A percentile compares a stretch with the other conserved stretches of the same genome.
Evolutionary conservation across 371 early-diverging fungal species (phyloP).

Genomic region (Syncephalastrum contaminatum): DNA sequence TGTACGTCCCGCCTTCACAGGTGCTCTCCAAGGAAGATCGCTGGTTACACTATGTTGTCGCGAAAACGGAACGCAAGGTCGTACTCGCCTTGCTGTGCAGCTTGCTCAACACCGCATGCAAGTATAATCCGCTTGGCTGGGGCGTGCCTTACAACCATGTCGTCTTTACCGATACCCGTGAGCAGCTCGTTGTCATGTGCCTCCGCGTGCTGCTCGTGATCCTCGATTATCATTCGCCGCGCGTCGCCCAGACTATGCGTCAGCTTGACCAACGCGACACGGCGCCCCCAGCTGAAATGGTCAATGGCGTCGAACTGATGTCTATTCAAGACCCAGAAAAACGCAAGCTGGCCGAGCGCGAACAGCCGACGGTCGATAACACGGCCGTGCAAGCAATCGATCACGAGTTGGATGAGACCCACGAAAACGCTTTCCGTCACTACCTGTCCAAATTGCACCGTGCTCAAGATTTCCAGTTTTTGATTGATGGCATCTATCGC

Average conservation of each 20-base stretch:
- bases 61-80: conserved; percentile 71
- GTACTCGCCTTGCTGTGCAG: conserved; percentile 79
- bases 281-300: conserved; percentile 12
- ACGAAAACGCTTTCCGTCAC: conserved; percentile 68
- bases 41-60: conserved; percentile 56
- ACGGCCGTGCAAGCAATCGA: conserved; percentile 13
- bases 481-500: conserved; percentile 72
- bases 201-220: conserved; percentile 69
- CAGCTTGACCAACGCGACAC: conserved; percentile 17
- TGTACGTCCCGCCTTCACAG: conserved; percentile 74
- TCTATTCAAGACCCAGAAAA: conserved; percentile 22
- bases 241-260: conserved; percentile 22
- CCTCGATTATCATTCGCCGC: conserved; percentile 65
- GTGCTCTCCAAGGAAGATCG: conserved; percentile 56
- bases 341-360: conserved; percentile 12
- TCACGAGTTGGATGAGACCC: conserved; percentile 19
- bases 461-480: conserved; percentile 73
- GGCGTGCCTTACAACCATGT: conserved; percentile 86
- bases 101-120: conserved; percentile 74
- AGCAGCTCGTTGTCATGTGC: conserved; percentile 69
- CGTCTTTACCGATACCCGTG: conserved; percentile 66
- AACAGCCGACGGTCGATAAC: conserved; percentile 10
- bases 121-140: conserved; percentile 85
- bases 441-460: conserved; percentile 79
- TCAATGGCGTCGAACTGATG: conserved; percentile 9